Percentiles rank a stretch among this genome's conserved stretches.
These are phyloP conservation scores for Mortierella sp. DNA, from an alignment of 371 early-diverging fungal species.

Conservation along the genomic window DNA sequence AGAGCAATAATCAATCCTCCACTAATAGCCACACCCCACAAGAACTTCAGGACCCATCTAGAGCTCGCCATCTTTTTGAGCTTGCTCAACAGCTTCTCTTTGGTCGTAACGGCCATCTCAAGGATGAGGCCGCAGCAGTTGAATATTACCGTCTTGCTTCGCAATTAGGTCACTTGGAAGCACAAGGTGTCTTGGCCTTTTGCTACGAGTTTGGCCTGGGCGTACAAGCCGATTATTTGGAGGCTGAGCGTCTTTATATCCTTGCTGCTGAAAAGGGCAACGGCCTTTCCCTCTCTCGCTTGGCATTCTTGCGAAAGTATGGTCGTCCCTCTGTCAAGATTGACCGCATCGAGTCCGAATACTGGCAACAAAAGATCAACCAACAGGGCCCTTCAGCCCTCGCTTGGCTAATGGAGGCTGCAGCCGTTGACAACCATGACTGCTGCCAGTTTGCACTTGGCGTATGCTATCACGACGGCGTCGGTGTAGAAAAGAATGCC, in stretches of 20 bases:
- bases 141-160: slow-evolving; percentile 61
- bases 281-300: slow-evolving; percentile 72
- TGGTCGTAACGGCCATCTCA: slow-evolving; percentile 65
- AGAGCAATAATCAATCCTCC: slow-evolving; percentile 1
- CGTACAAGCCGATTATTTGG: slow-evolving; percentile 62
- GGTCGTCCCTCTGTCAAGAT: slow-evolving; percentile 83
- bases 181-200: slow-evolving; percentile 72
- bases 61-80: slow-evolving; percentile 55
- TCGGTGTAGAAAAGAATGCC: slow-evolving; percentile 67
- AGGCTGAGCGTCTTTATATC: slow-evolving; percentile 74
- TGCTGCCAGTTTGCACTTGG: slow-evolving; percentile 74
- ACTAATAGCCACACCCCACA: neutral
- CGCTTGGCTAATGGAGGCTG: slow-evolving; percentile 71
- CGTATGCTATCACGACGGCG: slow-evolving; percentile 78
- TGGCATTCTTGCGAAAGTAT: slow-evolving; percentile 81
- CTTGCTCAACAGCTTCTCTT: slow-evolving; percentile 65
- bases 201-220: slow-evolving; percentile 87
- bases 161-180: slow-evolving; percentile 58
- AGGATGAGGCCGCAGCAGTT: slow-evolving; percentile 61
- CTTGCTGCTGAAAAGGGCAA: slow-evolving; percentile 66
- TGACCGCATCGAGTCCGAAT: slow-evolving; percentile 77
- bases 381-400: slow-evolving; percentile 60
- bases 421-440: slow-evolving; percentile 59
- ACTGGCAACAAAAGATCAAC: slow-evolving; percentile 65
- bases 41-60: slow-evolving; percentile 28